Evolutionary conservation across 1,284 basidiomycete genomes (phyloP).

Genomic region (Malassezia restricta): DNA sequence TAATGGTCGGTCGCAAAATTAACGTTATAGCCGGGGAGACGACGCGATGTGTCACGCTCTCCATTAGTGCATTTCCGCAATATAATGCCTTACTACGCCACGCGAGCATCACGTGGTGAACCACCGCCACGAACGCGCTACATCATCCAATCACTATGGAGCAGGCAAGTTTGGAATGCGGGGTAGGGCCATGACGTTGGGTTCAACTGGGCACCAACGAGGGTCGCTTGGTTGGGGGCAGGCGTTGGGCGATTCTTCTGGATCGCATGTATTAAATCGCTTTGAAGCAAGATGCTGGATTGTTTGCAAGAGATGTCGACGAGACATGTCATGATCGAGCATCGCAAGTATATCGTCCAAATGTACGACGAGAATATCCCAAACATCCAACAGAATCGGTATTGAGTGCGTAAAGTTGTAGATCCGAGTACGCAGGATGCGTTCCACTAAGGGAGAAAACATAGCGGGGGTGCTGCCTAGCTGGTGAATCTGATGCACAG

Average conservation of each 20-base stretch:
- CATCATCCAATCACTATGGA: no score
- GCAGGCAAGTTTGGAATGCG: not conserved
- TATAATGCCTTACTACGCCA: no score
- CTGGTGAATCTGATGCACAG: not conserved
- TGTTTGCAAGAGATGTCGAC: not conserved
- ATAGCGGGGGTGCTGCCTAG: not conserved
- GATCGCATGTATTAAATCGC: not conserved
- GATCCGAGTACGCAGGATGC: slow-evolving; percentile 7
- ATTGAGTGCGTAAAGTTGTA: not conserved
- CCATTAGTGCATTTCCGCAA: no score
- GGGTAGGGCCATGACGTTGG: slow-evolving; percentile 3
- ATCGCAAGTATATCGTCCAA: slow-evolving; percentile 9
- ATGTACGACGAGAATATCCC: slow-evolving; percentile 12
- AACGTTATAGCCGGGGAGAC: no score
- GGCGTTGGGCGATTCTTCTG: no score
- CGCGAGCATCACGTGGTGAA: no score
- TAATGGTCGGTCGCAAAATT: not conserved
- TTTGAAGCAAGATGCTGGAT: not conserved
- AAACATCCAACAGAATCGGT: slow-evolving; percentile 10
- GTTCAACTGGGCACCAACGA: slow-evolving; percentile 3
- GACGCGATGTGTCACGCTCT: no score
- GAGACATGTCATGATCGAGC: slow-evolving; percentile 10
- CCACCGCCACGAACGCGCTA: no score
- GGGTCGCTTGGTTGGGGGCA: slow-evolving; percentile 1
- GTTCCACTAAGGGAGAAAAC: slow-evolving; percentile 4